Evolutionary conservation across 2,329 filamentous ascomycete genomes (phyloP).

Genomic region (Aspergillus ochraceoroseus): DNA sequence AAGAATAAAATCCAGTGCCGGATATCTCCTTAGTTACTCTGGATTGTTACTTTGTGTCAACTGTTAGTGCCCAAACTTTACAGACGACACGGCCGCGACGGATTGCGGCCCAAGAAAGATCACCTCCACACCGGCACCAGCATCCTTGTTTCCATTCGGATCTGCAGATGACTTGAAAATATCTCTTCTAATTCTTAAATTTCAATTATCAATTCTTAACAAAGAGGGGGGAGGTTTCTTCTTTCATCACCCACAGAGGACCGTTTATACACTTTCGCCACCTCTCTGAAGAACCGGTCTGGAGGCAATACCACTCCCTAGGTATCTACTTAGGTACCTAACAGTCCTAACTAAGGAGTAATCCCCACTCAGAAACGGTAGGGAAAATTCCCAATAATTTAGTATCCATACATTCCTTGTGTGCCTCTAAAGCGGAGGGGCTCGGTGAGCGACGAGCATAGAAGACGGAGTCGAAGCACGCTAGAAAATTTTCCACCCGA

Average conservation of each 20-base stretch:
- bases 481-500: slow-evolving; percentile 21
- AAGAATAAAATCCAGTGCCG: too few relatives aligned
- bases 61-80: slow-evolving; percentile 20
- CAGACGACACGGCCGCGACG: slow-evolving; percentile 5
- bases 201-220: neutral
- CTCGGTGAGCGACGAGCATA: slow-evolving; percentile 15
- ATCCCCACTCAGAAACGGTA: too few relatives aligned
- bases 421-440: slow-evolving; percentile 6
- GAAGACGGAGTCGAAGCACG: slow-evolving; percentile 20
- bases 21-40: too few relatives aligned
- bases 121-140: slow-evolving; percentile 13
- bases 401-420: too few relatives aligned
- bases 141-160: slow-evolving; percentile 9
- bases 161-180: slow-evolving; percentile 9
- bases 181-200: slow-evolving; percentile 3
- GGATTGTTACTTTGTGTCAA: too few relatives aligned
- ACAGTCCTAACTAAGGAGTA: too few relatives aligned
- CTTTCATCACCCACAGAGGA: neutral
- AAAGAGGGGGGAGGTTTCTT: slow-evolving; percentile 7
- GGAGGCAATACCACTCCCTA: too few relatives aligned
- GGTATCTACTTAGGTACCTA: too few relatives aligned
- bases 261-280: too few relatives aligned
- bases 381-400: too few relatives aligned
- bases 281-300: too few relatives aligned
- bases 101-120: slow-evolving; percentile 20